Evolutionary conservation across 2,329 filamentous ascomycete genomes (phyloP).

Genomic region (Cylindrodendrum hubeiense): DNA sequence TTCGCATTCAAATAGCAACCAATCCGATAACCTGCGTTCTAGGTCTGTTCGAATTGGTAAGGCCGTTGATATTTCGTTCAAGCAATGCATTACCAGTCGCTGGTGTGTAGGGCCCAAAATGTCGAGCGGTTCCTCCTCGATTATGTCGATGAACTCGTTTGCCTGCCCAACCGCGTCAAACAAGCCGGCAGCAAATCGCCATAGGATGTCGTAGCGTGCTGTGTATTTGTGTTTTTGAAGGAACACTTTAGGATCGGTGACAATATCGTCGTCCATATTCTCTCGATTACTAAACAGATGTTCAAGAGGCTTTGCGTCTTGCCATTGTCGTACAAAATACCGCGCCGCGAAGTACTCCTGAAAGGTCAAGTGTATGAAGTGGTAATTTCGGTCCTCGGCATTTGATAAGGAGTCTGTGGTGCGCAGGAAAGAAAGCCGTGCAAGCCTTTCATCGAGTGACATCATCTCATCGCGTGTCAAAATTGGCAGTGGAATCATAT

Average conservation of each 20-base stretch:
- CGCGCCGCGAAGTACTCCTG: constrained; percentile 57
- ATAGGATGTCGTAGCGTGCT: constrained; percentile 54
- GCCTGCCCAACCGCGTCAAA: constrained; percentile 34
- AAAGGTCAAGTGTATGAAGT: constrained; percentile 58
- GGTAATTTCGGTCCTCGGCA: constrained; percentile 43
- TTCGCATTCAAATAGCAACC: background rate
- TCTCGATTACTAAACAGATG: constrained; percentile 20
- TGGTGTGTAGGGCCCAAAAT: constrained; percentile 52
- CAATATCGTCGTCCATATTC: constrained; percentile 1
- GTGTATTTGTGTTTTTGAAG: constrained; percentile 53
- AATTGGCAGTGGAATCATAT: constrained; percentile 16
- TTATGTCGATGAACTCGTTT: constrained; percentile 46
- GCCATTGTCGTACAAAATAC: constrained; percentile 53
- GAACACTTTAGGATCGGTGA: constrained; percentile 36
- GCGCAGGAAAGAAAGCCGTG: constrained; percentile 52
- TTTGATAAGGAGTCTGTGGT: constrained; percentile 43
- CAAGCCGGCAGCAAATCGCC: constrained; percentile 57
- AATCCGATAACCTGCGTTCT: background rate
- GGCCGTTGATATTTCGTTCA: constrained; percentile 46
- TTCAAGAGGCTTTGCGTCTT: constrained; percentile 20
- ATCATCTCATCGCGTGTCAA: constrained; percentile 9
- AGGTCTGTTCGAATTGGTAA: background rate
- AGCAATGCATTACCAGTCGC: constrained; percentile 53
- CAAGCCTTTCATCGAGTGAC: constrained; percentile 31
- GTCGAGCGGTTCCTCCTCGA: constrained; percentile 51